phyloP scores from a whole-genome alignment of 2,329 filamentous ascomycete genomes.

The Dactylellina drechsleri region DNA sequence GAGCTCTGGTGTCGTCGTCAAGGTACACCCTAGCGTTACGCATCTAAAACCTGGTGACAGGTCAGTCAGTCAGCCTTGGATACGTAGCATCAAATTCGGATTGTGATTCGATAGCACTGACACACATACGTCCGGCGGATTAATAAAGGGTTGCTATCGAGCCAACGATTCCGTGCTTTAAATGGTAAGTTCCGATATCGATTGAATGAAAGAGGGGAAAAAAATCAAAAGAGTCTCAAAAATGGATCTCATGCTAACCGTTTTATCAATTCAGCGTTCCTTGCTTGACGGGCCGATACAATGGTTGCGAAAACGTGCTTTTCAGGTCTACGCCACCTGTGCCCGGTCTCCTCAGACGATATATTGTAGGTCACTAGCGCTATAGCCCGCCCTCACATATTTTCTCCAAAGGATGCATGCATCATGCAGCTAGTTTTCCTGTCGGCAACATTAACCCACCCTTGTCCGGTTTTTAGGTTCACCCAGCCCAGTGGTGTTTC shows the following conservation, averaged over 20 bases:
- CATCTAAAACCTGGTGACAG: conserved; percentile 80
- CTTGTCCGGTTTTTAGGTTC: conserved; percentile 13
- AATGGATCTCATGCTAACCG: background rate
- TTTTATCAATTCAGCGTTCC: conserved; percentile 37
- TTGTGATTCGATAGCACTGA: too few species aligned
- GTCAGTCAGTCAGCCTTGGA: conserved; percentile 2
- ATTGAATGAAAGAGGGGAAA: background rate
- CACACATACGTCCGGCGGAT: too few species aligned
- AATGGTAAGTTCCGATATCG: conserved; percentile 65
- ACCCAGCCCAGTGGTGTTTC: conserved; percentile 78
- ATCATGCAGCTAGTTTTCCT: background rate
- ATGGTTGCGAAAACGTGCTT: conserved; percentile 84
- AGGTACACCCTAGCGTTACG: conserved; percentile 79
- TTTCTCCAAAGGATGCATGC: too few species aligned
- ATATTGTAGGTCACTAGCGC: conserved; percentile 31
- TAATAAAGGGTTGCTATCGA: conserved; percentile 81
- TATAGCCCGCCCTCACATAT: background rate
- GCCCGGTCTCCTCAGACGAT: conserved; percentile 73
- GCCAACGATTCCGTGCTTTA: conserved; percentile 90
- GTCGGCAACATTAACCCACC: background rate
- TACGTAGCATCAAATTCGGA: too few species aligned
- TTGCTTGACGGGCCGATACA: conserved; percentile 88
- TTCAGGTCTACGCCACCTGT: conserved; percentile 94
- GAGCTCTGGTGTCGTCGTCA: conserved; percentile 70
- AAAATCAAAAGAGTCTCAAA: background rate